Evolutionary conservation across 2,329 filamentous ascomycete species (phyloP).

Genomic region (Coniochaeta ligniaria): DNA sequence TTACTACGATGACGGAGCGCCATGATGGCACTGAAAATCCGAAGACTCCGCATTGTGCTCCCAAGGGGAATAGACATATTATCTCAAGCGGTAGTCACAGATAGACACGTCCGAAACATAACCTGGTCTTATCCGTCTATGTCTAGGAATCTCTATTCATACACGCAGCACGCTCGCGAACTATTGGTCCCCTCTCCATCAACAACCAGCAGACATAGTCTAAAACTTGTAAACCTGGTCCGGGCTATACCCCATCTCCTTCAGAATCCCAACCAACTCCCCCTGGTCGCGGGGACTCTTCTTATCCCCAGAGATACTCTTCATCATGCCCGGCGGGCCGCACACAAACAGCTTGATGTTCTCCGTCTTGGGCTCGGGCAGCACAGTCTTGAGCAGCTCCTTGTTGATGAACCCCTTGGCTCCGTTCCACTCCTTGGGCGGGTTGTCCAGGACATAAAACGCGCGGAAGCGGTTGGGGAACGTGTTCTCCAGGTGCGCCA

Average conservation of each 20-base stretch:
- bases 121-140: background rate
- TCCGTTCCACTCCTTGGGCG: conserved; percentile 68
- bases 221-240: conserved; percentile 96
- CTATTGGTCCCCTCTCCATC: background rate
- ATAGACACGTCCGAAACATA: background rate
- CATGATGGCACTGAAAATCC: too few species aligned
- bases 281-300: conserved; percentile 90
- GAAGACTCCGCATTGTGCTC: too few species aligned
- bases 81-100: too few species aligned
- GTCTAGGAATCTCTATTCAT: background rate
- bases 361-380: conserved; percentile 84
- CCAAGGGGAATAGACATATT: too few species aligned
- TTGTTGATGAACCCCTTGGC: conserved; percentile 78
- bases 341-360: conserved; percentile 98
- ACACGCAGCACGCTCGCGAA: background rate
- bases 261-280: conserved; percentile 72
- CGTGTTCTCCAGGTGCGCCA: conserved; percentile 82
- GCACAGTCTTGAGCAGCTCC: conserved; percentile 88
- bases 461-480: conserved; percentile 92
- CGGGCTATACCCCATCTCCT: conserved; percentile 43
- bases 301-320: conserved; percentile 85
- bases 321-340: conserved; percentile 88
- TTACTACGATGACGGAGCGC: too few species aligned
- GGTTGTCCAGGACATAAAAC: conserved; percentile 89
- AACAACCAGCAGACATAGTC: background rate